Evolutionary conservation across 352 stramenopile genomes (phyloP), one percentile per base, ranked within the genome.

Genomic region (Peronospora tabacina): DNA sequence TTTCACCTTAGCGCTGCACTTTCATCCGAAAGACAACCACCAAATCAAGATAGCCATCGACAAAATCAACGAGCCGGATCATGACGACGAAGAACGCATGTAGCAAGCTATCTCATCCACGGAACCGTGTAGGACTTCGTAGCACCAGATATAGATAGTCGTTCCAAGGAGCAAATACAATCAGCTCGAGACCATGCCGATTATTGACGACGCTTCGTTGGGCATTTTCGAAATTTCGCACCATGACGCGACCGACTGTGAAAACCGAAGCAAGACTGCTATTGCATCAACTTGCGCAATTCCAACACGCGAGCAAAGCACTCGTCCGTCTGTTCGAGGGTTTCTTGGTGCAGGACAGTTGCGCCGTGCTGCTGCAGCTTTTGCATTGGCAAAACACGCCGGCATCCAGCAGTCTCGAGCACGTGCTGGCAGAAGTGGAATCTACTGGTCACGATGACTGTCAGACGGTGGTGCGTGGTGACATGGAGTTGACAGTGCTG

Each of bases 11-110:
- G 96, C 96, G 5, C 71, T 98, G 29, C 96, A 98, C 68, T 90
- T 98, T 48, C 88, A 98, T 58, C 95, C 93, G 5, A 98, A 98
- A 67, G 95, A 98, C 75, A 97, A 94, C 54, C 96, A 97, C 61
- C 62, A 97, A 17, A 97, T 98, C 69, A 98, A 98, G 63, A 68
- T 82, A 20, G 92, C 94, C 24, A 98, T 98, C 49, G 94, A 98
- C 60, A 85, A 88, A 55, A 83, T 91, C 60, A 80, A 90, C 54
- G 78, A 90, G 38, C 58, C 73, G 6, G 75, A 86, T 26, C 53
- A 73, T 33, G 68, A 82, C 38, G 68, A 79, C 52, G 66, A 79
- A 41, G 70, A 79, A 37, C 64, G 46, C 13, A 61, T 80, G 52
- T 82, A 78, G 63, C 16, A 6, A 29, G 63, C 15, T 0, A 16